Conservation (phyloP, 2,329 filamentous ascomycete genomes). For the Knufia petricola region DNA sequence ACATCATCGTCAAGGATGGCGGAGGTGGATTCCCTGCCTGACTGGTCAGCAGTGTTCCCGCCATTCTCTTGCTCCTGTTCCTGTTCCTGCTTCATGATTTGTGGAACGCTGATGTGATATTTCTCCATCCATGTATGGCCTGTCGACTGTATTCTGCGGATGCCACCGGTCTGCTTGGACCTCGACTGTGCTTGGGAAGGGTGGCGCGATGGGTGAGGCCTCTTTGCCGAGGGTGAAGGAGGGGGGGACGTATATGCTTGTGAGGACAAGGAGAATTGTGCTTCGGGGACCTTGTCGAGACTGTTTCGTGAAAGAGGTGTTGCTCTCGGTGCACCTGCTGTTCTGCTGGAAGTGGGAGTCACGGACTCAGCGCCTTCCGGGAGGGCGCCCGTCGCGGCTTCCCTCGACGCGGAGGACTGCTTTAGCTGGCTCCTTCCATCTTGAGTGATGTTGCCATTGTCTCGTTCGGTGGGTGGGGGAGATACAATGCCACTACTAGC, state of each 20-base stretch:
- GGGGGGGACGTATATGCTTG: not conserved
- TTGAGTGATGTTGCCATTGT: not conserved
- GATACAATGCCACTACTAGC: not conserved
- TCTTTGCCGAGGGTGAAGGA: not conserved
- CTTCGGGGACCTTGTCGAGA: not conserved
- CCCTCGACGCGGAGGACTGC: not conserved
- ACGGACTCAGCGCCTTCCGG: not conserved
- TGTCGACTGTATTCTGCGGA: conserved; percentile 19
- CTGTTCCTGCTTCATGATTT: not conserved
- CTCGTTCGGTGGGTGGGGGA: not conserved
- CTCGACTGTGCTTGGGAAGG: not conserved
- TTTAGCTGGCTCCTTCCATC: not conserved
- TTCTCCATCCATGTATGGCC: conserved; percentile 18
- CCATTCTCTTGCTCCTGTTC: not conserved
- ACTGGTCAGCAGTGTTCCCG: not conserved
- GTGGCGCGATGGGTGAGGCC: not conserved
- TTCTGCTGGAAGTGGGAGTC: not conserved
- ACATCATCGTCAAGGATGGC: conserved; percentile 1
- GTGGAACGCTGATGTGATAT: conserved; percentile 15
- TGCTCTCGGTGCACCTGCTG: not conserved
- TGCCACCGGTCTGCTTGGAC: conserved; percentile 5
- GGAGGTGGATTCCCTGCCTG: not conserved
- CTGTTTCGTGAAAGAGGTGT: not conserved
- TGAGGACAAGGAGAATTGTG: not conserved
- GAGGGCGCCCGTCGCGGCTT: not conserved